phyloP scores from a whole-genome alignment of 1,284 basidiomycete species.

The Cutaneotrichosporon sp. region DNA sequence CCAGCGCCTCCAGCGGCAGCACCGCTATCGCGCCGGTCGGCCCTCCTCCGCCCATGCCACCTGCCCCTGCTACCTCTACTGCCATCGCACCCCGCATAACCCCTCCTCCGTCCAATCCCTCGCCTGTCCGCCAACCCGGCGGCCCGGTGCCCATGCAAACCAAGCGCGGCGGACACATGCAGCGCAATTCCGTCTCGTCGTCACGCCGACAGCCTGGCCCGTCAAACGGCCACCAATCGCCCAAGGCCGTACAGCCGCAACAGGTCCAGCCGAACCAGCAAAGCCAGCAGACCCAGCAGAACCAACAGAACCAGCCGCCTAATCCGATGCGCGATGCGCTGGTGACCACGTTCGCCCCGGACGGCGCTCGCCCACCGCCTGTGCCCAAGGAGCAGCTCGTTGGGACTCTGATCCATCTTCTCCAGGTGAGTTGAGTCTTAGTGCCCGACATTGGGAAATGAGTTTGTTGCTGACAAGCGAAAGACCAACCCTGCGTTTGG shows the following conservation, averaged over 20 bases:
- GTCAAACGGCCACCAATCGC: background rate
- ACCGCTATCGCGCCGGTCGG: too few species aligned
- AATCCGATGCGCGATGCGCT: conserved; percentile 5
- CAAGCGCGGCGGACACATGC: background rate
- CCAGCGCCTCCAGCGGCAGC: conserved; percentile 1
- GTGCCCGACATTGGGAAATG: too few species aligned
- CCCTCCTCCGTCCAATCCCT: background rate
- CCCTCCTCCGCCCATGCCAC: background rate
- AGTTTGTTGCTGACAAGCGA: too few species aligned
- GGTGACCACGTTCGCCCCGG: conserved; percentile 2
- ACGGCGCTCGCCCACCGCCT: background rate
- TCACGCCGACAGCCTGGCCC: background rate
- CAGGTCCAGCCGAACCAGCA: background rate
- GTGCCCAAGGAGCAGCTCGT: background rate
- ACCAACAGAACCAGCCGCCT: background rate
- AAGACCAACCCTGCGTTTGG: conserved; percentile 10
- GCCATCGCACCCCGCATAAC: background rate
- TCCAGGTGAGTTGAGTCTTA: background rate
- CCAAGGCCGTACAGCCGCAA: background rate
- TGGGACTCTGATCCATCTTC: background rate
- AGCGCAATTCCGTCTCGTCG: background rate
- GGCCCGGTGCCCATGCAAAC: background rate
- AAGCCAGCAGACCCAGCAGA: conserved; percentile 3
- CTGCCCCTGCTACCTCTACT: background rate
- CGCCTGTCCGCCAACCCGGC: background rate